phyloP scores from a whole-genome alignment of 805 yeast species.

The Kodamaea sagamina region DNA sequence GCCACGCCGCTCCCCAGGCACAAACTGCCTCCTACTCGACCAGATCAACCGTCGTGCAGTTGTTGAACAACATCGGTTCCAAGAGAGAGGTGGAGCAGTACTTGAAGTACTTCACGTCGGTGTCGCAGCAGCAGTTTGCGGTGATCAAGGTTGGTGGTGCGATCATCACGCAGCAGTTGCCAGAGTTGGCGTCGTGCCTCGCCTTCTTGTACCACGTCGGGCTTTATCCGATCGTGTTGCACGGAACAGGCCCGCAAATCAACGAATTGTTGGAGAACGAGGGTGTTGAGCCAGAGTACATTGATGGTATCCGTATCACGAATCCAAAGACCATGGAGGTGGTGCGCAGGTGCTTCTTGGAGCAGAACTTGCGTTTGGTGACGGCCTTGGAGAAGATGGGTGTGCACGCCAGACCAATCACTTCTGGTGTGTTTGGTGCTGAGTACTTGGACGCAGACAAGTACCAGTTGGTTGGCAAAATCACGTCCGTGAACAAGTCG shows the following conservation, averaged over 20 bases:
- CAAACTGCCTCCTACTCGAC: slow-evolving; percentile 49
- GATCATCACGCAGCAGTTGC: slow-evolving; percentile 90
- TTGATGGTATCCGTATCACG: slow-evolving; percentile 95
- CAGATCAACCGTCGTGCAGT: slow-evolving; percentile 92
- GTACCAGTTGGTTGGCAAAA: slow-evolving; percentile 90
- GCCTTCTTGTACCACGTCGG: slow-evolving; percentile 98
- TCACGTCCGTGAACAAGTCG: slow-evolving; percentile 80
- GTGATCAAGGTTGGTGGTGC: slow-evolving; percentile 99
- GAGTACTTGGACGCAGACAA: slow-evolving; percentile 87
- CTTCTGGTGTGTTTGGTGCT: slow-evolving; percentile 96
- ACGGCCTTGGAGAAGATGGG: slow-evolving; percentile 96
- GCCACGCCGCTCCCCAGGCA: slow-evolving; percentile 9
- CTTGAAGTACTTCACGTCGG: slow-evolving; percentile 93
- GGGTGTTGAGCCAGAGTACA: slow-evolving; percentile 94
- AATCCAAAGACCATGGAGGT: slow-evolving; percentile 94
- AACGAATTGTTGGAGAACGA: slow-evolving; percentile 89
- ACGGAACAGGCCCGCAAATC: slow-evolving; percentile 99
- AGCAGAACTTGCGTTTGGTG: slow-evolving; percentile 91
- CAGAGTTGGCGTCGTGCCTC: slow-evolving; percentile 90
- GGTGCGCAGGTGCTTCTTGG: slow-evolving; percentile 91
- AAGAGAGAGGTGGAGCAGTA: slow-evolving; percentile 98
- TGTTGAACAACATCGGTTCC: slow-evolving; percentile 93
- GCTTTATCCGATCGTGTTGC: slow-evolving; percentile 91
- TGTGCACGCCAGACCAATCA: slow-evolving; percentile 97
- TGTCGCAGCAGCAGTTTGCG: slow-evolving; percentile 94